phyloP scores from a whole-genome alignment of 2,329 filamentous ascomycete species.

The Diplodia intermedia region DNA sequence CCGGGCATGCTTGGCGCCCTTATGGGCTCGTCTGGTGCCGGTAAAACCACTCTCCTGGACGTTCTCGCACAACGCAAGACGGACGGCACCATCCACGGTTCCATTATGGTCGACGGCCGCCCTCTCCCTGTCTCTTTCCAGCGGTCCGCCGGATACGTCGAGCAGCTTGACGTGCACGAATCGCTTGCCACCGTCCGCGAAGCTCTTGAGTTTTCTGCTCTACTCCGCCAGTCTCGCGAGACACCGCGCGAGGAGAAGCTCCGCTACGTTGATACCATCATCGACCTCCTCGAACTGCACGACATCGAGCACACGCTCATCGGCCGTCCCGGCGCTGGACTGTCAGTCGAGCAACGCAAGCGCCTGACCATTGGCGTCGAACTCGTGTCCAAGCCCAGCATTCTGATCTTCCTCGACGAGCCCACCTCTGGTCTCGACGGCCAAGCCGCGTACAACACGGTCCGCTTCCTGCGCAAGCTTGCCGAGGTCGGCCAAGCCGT shows the following conservation, averaged over 20 bases:
- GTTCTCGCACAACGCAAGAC: conserved; percentile 31
- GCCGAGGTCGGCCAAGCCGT: conserved; percentile 80
- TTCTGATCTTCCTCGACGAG: conserved; percentile 77
- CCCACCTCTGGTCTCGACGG: conserved; percentile 75
- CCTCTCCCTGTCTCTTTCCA: conserved; percentile 32
- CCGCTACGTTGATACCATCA: conserved; percentile 65
- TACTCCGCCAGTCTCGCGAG: conserved; percentile 63
- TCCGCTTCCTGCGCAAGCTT: conserved; percentile 74
- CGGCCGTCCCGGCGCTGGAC: conserved; percentile 60
- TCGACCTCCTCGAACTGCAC: conserved; percentile 64
- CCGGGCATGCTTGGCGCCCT: conserved; percentile 33
- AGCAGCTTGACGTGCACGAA: conserved; percentile 67
- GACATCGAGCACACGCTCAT: conserved; percentile 66
- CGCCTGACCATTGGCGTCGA: conserved; percentile 66
- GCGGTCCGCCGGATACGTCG: conserved; percentile 41
- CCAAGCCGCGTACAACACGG: conserved; percentile 74
- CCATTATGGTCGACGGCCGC: conserved; percentile 31
- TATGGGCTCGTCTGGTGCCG: conserved; percentile 33
- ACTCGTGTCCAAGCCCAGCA: conserved; percentile 66
- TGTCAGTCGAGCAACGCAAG: conserved; percentile 68
- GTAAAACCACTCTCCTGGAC: conserved; percentile 30
- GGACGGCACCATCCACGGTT: conserved; percentile 31
- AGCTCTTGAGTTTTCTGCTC: conserved; percentile 65
- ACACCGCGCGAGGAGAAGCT: conserved; percentile 63
- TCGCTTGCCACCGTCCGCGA: conserved; percentile 65